Percentiles rank a stretch among this genome's conserved stretches.
These are phyloP conservation scores for Leccinum fibrillosum DNA, from an alignment of 768 basidiomycete species.

Conservation along the genomic window DNA sequence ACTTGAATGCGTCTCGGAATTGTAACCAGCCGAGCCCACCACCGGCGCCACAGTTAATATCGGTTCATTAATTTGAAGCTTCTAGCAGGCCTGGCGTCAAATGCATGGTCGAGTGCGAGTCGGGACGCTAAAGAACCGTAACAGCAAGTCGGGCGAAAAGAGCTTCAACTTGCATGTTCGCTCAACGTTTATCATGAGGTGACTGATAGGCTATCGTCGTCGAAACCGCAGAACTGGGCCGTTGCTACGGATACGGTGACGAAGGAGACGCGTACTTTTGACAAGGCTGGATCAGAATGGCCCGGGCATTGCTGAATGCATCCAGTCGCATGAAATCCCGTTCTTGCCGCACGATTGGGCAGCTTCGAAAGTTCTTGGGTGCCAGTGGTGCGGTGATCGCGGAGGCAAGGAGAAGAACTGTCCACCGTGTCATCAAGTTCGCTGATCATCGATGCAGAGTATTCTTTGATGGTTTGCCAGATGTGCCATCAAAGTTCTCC, in stretches of 20 bases:
- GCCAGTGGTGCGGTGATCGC: not conserved
- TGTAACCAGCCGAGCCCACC: not conserved
- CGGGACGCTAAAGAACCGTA: not conserved
- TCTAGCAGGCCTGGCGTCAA: not conserved
- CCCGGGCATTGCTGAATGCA: not conserved
- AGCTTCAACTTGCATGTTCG: not conserved
- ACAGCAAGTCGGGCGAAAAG: not conserved
- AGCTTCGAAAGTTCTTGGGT: not conserved
- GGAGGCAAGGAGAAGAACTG: not conserved
- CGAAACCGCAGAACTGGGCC: too few species aligned
- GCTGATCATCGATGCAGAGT: conserved; percentile 1
- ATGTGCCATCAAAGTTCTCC: not conserved
- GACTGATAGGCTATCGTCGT: not conserved
- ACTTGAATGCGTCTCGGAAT: not conserved
- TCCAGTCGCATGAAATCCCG: not conserved
- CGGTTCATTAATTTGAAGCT: too few species aligned
- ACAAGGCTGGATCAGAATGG: not conserved
- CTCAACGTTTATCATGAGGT: not conserved
- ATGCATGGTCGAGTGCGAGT: not conserved
- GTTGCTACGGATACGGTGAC: too few species aligned
- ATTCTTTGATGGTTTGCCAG: not conserved
- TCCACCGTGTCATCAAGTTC: not conserved
- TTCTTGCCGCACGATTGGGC: not conserved
- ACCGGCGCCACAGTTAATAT: not conserved
- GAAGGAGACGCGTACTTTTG: not conserved